Percentiles rank a stretch among this genome's conserved stretches.
These are phyloP conservation scores for Zygoascus ofunaensis DNA, from an alignment of 805 yeast species.

Conservation along the genomic window DNA sequence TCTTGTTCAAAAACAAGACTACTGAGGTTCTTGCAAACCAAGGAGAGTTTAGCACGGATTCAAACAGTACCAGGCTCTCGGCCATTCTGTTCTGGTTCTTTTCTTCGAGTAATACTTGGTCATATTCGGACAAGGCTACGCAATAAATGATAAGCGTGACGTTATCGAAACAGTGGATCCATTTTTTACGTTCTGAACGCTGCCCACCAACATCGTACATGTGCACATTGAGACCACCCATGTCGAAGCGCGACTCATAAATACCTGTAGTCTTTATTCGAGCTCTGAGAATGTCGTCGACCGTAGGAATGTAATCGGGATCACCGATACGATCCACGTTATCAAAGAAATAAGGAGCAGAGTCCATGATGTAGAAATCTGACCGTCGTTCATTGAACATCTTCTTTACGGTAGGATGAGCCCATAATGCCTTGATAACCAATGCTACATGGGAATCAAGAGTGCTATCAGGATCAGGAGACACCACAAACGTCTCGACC, in stretches of 20 bases:
- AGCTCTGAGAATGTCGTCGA: constrained; percentile 72
- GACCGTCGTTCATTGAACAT: constrained; percentile 42
- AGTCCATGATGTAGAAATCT: constrained; percentile 75
- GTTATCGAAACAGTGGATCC: constrained; percentile 95
- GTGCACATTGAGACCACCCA: constrained; percentile 59
- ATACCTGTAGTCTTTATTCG: constrained; percentile 91
- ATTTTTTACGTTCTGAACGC: constrained; percentile 87
- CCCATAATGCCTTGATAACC: constrained; percentile 45
- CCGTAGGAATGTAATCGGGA: constrained; percentile 58
- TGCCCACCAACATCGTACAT: constrained; percentile 92
- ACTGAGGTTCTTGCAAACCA: constrained; percentile 88
- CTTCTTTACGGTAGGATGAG: constrained; percentile 49
- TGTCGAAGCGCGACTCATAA: constrained; percentile 67
- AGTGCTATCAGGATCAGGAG: constrained; percentile 42
- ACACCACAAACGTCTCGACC: constrained; percentile 36
- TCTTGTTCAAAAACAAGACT: constrained; percentile 78
- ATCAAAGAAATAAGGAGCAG: constrained; percentile 61
- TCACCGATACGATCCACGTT: constrained; percentile 53
- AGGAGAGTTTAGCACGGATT: constrained; percentile 81
- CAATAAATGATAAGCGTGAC: constrained; percentile 85
- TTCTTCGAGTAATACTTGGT: constrained; percentile 75
- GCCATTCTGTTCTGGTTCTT: constrained; percentile 59
- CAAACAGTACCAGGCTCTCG: constrained; percentile 76
- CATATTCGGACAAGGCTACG: constrained; percentile 85
- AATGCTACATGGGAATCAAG: constrained; percentile 43